phyloP scores from a whole-genome alignment of 345 rosid genomes.

The Clarkia xantiana region DNA sequence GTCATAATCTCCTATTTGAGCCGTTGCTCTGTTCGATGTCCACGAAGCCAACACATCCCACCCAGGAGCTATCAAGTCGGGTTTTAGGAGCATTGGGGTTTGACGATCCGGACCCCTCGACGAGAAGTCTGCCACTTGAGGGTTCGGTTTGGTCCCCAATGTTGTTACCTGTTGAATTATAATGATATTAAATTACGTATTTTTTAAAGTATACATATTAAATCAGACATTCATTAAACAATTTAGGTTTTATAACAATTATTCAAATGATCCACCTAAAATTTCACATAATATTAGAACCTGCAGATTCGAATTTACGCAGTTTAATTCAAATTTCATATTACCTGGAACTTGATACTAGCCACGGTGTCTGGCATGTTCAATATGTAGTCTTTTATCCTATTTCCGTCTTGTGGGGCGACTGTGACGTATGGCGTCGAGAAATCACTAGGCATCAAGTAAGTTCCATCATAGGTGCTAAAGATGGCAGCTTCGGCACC shows the following conservation, averaged over 20 bases:
- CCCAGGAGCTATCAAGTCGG: constrained; percentile 35
- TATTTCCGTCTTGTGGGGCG: constrained; percentile 11
- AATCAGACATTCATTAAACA: too few relatives aligned
- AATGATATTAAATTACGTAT: too few relatives aligned
- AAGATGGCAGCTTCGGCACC: constrained; percentile 29
- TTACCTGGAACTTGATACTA: constrained; percentile 18
- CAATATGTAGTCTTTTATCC: constrained; percentile 16
- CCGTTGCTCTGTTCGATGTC: constrained; percentile 22
- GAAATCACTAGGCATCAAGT: constrained; percentile 9
- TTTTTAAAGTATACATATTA: too few relatives aligned
- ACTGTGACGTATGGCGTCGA: constrained; percentile 15
- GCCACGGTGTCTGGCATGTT: constrained; percentile 8
- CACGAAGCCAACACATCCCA: constrained; percentile 31
- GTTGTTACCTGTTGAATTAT: constrained; percentile 20
- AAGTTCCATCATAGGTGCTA: constrained; percentile 11
- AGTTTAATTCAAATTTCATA: too few relatives aligned
- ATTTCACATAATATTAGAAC: too few relatives aligned
- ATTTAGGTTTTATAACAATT: too few relatives aligned
- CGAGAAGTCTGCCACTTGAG: constrained; percentile 25
- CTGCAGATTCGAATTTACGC: too few relatives aligned
- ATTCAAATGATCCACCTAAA: too few relatives aligned
- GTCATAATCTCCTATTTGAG: constrained; percentile 11
- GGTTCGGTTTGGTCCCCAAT: constrained; percentile 23
- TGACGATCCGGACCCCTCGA: constrained; percentile 25
- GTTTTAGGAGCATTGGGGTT: constrained; percentile 35